A percentile compares a stretch with the other conserved stretches of the same genome.
These are phyloP conservation scores for Cardiosporidium cionae DNA, from an alignment of 169 alveolate genomes.

Conservation along the genomic window DNA sequence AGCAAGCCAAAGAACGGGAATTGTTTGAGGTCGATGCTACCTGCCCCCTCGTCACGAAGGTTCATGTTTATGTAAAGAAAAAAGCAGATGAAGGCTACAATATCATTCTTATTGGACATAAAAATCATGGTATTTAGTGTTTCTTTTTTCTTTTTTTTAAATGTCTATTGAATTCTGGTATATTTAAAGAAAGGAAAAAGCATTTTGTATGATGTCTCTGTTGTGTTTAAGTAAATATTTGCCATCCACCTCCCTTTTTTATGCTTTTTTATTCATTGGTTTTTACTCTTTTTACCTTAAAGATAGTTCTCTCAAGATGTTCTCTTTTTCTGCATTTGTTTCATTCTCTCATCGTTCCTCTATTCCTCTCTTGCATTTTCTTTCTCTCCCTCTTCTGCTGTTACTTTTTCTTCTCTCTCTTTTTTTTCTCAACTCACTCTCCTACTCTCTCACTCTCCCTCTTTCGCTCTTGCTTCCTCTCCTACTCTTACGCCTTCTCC, in stretches of 20 bases:
- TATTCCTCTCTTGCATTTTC: background rate
- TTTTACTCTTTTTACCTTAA: no score
- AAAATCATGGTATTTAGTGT: conserved; percentile 51
- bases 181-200: no score
- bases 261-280: no score
- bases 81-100: conserved; percentile 65
- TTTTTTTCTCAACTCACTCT: background rate
- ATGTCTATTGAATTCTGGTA: no score
- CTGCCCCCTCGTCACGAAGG: conserved; percentile 71
- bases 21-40: conserved; percentile 66
- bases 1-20: conserved; percentile 45
- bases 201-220: no score
- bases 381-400: background rate
- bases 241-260: no score
- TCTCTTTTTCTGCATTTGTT: no score
- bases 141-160: no score
- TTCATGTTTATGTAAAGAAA: conserved; percentile 64
- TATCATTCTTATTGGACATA: conserved; percentile 66
- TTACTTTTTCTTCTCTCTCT: background rate
- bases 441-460: background rate
- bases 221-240: no score
- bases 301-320: no score
- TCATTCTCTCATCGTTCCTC: background rate
- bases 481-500: background rate
- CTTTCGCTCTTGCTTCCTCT: background rate